Evolutionary conservation across 1,139 yeast species (phyloP).

Genomic region (Sugiyamaella sp.): DNA sequence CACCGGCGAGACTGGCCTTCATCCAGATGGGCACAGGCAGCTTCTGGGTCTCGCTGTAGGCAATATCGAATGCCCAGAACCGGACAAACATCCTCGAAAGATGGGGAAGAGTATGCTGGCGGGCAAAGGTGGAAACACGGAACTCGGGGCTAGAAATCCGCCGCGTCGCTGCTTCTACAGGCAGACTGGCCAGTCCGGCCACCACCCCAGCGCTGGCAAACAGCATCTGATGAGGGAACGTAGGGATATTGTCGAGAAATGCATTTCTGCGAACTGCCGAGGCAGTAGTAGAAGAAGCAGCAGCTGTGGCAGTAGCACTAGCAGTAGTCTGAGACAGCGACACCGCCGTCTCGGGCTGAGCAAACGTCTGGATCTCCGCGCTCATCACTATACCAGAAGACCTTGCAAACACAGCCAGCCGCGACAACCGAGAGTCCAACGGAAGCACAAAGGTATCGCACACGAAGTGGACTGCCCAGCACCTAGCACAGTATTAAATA

Average conservation of each 20-base stretch:
- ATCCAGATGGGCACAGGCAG: slow-evolving; percentile 17
- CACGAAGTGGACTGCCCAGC: too few relatives aligned
- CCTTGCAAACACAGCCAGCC: background rate
- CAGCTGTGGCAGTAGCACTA: too few relatives aligned
- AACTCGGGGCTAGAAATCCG: slow-evolving; percentile 9
- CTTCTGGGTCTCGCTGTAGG: slow-evolving; percentile 9
- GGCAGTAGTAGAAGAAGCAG: too few relatives aligned
- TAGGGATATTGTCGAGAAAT: slow-evolving; percentile 9
- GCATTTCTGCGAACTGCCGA: background rate
- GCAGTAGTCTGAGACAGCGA: too few relatives aligned
- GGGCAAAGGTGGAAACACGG: slow-evolving; percentile 7
- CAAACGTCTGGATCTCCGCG: slow-evolving; percentile 10
- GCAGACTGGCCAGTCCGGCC: slow-evolving; percentile 16
- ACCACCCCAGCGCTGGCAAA: slow-evolving; percentile 16
- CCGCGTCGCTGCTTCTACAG: slow-evolving; percentile 13
- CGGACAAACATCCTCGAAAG: slow-evolving; percentile 10
- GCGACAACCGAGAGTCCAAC: background rate
- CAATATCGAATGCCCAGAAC: slow-evolving; percentile 21
- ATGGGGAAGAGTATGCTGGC: slow-evolving; percentile 12
- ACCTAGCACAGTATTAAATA: too few relatives aligned
- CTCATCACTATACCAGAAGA: background rate
- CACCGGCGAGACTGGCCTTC: slow-evolving; percentile 17
- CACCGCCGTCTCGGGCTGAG: background rate
- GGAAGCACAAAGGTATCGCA: too few relatives aligned
- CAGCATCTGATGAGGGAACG: slow-evolving; percentile 15